Evolutionary conservation across 768 basidiomycete species (phyloP).

Genomic region (Chalciporus piperatus): DNA sequence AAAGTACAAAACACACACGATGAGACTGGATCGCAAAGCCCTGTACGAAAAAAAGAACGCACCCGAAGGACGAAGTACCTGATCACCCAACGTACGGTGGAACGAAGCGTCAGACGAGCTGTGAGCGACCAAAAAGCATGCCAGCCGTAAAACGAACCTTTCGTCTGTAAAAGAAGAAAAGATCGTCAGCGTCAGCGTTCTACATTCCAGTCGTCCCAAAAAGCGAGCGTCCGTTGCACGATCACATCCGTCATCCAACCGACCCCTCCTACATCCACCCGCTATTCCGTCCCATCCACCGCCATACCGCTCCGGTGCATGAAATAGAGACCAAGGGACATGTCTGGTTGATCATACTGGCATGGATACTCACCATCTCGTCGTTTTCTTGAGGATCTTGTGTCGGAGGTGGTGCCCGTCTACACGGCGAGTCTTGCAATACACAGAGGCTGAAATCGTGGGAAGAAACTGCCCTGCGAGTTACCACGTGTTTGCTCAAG

Average conservation of each 20-base stretch:
- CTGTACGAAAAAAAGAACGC: conserved; percentile 33
- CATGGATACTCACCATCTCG: conserved; percentile 45
- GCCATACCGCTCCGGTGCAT: conserved; percentile 14
- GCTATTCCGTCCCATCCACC: conserved; percentile 16
- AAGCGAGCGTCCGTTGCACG: neutral
- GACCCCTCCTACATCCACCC: conserved; percentile 14
- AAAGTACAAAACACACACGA: neutral
- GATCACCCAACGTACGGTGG: conserved; percentile 17
- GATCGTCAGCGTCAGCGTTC: conserved; percentile 18
- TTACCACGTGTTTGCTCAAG: conserved; percentile 4
- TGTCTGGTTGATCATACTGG: conserved; percentile 10
- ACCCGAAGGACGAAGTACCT: conserved; percentile 98
- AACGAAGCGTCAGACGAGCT: neutral
- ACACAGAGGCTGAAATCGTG: conserved; percentile 21
- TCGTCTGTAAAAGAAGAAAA: conserved; percentile 54
- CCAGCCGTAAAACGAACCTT: conserved; percentile 55
- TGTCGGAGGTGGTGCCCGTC: conserved; percentile 15
- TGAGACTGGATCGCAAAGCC: neutral
- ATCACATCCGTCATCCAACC: conserved; percentile 34
- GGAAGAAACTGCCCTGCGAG: conserved; percentile 11
- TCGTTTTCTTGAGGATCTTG: conserved; percentile 35
- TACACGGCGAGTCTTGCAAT: neutral
- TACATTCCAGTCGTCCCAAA: neutral
- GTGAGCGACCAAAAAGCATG: conserved; percentile 12
- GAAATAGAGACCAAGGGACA: neutral